phyloP scores from a whole-genome alignment of 768 basidiomycete genomes.

The Boletus huronensis region DNA sequence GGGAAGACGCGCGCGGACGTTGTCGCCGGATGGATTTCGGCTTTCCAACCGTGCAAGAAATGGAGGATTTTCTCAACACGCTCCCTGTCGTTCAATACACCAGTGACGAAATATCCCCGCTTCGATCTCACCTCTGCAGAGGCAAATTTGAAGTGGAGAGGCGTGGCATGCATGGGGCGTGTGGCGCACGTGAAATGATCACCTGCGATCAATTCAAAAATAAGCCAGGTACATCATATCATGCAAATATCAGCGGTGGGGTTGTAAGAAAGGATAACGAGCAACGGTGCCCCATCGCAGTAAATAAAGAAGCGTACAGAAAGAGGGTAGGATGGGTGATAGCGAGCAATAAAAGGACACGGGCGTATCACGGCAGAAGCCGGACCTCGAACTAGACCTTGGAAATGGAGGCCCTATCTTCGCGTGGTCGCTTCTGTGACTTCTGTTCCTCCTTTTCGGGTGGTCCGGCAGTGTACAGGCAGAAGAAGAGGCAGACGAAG shows the following conservation, averaged over 20 bases:
- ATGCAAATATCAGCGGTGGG: background rate
- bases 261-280: background rate
- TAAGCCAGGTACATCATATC: constrained; percentile 3
- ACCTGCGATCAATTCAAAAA: constrained; percentile 4
- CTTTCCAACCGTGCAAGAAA: background rate
- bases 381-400: background rate
- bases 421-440: background rate
- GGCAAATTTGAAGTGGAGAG: background rate
- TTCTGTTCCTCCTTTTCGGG: constrained; percentile 15
- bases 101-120: background rate
- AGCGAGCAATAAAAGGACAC: background rate
- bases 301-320: background rate
- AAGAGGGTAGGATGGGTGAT: background rate
- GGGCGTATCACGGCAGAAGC: background rate
- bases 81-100: background rate
- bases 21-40: background rate
- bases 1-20: background rate
- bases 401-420: background rate
- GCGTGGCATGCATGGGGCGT: background rate
- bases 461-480: constrained; percentile 24
- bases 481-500: constrained; percentile 28
- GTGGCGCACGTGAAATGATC: background rate
- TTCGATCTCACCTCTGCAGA: background rate
- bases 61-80: background rate
- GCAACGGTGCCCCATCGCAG: background rate